phyloP scores from a whole-genome alignment of 1,284 basidiomycete species.

The Dichomitus squalens region DNA sequence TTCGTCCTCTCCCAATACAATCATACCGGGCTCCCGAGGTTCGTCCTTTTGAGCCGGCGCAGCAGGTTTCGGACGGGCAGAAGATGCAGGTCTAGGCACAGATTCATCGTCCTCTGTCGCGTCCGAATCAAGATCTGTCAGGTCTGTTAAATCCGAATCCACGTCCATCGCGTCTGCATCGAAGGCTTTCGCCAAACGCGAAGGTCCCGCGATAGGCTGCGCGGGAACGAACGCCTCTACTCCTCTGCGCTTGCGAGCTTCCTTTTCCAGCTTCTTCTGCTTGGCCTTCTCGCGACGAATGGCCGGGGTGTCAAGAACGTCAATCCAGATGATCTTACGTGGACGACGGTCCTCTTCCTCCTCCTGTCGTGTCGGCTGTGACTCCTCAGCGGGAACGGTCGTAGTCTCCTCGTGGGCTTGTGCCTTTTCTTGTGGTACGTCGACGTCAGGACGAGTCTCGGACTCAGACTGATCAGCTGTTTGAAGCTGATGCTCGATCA shows the following conservation, averaged over 20 bases:
- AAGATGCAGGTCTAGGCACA: background rate
- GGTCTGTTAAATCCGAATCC: constrained; percentile 11
- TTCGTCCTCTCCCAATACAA: constrained; percentile 32
- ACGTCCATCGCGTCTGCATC: background rate
- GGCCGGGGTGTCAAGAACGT: constrained; percentile 69
- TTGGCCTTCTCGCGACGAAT: constrained; percentile 58
- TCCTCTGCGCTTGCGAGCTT: constrained; percentile 9
- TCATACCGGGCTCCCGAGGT: constrained; percentile 18
- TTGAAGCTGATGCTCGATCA: too few species aligned
- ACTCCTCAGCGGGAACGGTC: background rate
- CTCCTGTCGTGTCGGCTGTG: background rate
- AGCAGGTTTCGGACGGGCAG: background rate
- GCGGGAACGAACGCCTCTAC: constrained; percentile 13
- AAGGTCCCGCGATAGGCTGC: constrained; percentile 8
- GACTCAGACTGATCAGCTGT: background rate
- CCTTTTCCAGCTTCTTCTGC: constrained; percentile 47
- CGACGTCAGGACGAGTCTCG: background rate
- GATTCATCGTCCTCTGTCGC: constrained; percentile 8
- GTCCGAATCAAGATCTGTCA: constrained; percentile 13
- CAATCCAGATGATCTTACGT: constrained; percentile 49
- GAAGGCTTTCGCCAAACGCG: constrained; percentile 1
- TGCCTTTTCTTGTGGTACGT: background rate
- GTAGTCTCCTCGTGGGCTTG: constrained; percentile 1
- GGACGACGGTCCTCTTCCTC: constrained; percentile 15
- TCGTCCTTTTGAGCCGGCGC: background rate